Percentiles rank a stretch among this genome's conserved stretches.
Conservation (phyloP, 2,329 filamentous ascomycete species). For the Cercospora sp. region DNA sequence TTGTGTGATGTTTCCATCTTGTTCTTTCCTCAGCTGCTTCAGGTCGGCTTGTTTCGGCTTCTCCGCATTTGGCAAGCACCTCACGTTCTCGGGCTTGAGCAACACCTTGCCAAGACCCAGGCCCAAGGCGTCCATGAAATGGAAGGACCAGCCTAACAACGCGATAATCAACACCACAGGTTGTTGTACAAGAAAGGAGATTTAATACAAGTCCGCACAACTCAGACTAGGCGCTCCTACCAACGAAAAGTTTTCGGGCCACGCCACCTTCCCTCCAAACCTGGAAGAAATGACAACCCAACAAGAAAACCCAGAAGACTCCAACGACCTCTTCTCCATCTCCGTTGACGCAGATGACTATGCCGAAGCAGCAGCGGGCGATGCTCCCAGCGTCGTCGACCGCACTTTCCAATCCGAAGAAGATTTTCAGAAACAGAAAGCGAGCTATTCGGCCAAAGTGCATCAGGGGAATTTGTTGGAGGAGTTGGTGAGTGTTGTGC, state of each 20-base stretch:
- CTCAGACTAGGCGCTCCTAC: no score
- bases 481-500: slow-evolving; percentile 27
- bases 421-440: slow-evolving; percentile 37
- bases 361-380: slow-evolving; percentile 35
- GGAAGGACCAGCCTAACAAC: no score
- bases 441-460: slow-evolving; percentile 36
- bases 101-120: neutral
- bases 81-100: neutral
- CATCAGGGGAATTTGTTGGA: slow-evolving; percentile 33
- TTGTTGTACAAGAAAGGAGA: no score
- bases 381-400: slow-evolving; percentile 28
- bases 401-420: slow-evolving; percentile 39
- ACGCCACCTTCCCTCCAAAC: neutral
- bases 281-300: neutral
- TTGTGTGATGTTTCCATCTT: neutral
- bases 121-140: no score
- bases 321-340: slow-evolving; percentile 34
- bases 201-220: no score
- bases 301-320: slow-evolving; percentile 19
- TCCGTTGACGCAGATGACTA: slow-evolving; percentile 39
- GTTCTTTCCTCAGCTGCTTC: neutral
- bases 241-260: neutral
- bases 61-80: neutral
- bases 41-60: slow-evolving; percentile 2
- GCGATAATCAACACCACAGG: no score